Evolutionary conservation across 306 rosid species (phyloP).

Genomic region (Cicer chorassanicum): DNA sequence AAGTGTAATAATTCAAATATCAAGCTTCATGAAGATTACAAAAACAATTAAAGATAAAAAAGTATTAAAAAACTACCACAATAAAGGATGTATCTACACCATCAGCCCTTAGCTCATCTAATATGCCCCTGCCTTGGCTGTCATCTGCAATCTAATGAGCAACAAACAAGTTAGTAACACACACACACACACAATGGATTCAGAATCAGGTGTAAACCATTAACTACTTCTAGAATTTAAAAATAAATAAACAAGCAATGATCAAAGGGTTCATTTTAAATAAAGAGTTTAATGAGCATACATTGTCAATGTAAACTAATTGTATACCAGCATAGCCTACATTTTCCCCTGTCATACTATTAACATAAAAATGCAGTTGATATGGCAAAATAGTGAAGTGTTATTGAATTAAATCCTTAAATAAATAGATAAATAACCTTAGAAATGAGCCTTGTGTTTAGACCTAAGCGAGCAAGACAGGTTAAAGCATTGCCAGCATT

Average conservation of each 20-base stretch:
- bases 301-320: too few relatives aligned
- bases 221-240: neutral
- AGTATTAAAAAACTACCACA: slow-evolving; percentile 56
- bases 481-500: slow-evolving; percentile 82
- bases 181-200: slow-evolving; percentile 20
- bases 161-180: slow-evolving; percentile 26
- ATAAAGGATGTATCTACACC: slow-evolving; percentile 84
- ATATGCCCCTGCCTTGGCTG: slow-evolving; percentile 74
- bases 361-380: too few relatives aligned
- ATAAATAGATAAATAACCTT: slow-evolving; percentile 56
- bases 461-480: slow-evolving; percentile 84
- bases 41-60: neutral
- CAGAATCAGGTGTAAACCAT: slow-evolving; percentile 29
- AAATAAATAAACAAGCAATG: slow-evolving; percentile 4
- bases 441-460: slow-evolving; percentile 76
- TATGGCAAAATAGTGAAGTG: too few relatives aligned
- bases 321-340: too few relatives aligned
- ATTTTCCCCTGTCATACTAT: too few relatives aligned
- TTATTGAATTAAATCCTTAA: neutral
- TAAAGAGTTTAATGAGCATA: too few relatives aligned
- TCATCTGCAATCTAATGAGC: slow-evolving; percentile 76
- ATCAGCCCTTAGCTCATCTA: slow-evolving; percentile 75
- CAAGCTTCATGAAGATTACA: slow-evolving; percentile 32
- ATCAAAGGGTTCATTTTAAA: neutral
- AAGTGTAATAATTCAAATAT: neutral